phyloP scores from a whole-genome alignment of 148 eudicot species.

The Persicaria tinctoria region DNA sequence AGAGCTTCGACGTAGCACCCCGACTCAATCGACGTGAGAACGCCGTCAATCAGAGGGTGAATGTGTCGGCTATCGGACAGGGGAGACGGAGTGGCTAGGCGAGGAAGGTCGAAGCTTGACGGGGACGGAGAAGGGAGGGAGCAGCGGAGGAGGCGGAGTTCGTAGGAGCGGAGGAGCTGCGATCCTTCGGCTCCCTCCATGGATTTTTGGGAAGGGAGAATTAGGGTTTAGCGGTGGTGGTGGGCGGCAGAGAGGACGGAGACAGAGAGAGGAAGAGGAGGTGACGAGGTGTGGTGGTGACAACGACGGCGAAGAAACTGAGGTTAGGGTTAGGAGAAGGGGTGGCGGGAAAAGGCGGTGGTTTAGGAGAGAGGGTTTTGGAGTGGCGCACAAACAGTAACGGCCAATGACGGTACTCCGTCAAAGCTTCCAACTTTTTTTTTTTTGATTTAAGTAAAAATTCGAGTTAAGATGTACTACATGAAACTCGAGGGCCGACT shows the following conservation, averaged over 20 bases:
- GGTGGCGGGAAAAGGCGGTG: background rate
- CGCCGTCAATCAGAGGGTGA: slow-evolving; percentile 32
- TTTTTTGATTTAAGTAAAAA: no score
- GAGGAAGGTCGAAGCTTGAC: background rate
- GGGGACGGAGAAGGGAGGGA: slow-evolving; percentile 36
- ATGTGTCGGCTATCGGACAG: background rate
- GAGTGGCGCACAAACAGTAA: background rate
- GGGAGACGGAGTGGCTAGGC: slow-evolving; percentile 7
- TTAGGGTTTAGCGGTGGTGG: background rate
- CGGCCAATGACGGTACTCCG: background rate
- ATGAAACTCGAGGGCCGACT: no score
- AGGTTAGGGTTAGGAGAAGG: background rate
- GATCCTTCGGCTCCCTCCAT: slow-evolving; percentile 17
- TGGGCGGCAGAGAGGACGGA: background rate
- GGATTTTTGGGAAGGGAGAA: background rate
- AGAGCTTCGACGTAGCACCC: slow-evolving; percentile 60
- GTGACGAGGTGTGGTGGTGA: background rate
- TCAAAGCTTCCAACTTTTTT: no score
- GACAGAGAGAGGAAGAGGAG: background rate
- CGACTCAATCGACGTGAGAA: slow-evolving; percentile 43
- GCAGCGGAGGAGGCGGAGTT: slow-evolving; percentile 94
- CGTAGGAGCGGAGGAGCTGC: slow-evolving; percentile 34
- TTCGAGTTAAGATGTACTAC: no score
- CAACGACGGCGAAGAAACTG: background rate
- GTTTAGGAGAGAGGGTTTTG: background rate